Evolutionary conservation across 345 rosid species (phyloP).

Genomic region (Syzygium oleosum): DNA sequence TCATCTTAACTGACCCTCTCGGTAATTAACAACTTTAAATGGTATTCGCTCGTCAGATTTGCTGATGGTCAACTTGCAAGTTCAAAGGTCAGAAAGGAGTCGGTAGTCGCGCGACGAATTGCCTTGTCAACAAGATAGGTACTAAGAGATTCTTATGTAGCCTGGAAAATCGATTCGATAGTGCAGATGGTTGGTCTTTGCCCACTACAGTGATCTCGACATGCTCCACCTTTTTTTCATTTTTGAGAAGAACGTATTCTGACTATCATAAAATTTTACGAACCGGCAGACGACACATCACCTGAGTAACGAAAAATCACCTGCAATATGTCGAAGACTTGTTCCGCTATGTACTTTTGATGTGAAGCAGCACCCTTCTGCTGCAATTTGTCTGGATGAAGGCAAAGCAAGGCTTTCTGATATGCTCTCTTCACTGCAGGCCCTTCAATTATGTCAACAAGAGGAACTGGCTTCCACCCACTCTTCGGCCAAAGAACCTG

Average conservation of each 20-base stretch:
- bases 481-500: conserved; percentile 89
- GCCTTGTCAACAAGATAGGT: background rate
- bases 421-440: conserved; percentile 75
- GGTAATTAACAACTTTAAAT: background rate
- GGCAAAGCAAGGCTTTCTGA: conserved; percentile 77
- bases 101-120: background rate
- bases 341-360: conserved; percentile 67
- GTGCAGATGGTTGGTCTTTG: background rate
- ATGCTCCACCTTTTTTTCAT: background rate
- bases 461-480: conserved; percentile 88
- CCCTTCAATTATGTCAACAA: conserved; percentile 81
- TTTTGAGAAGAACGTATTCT: background rate
- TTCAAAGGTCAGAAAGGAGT: background rate
- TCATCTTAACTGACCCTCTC: background rate
- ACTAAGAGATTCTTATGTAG: background rate
- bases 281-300: background rate
- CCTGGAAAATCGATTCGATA: background rate
- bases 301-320: conserved; percentile 14
- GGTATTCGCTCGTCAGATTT: background rate
- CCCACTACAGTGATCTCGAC: background rate
- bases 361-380: conserved; percentile 69
- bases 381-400: conserved; percentile 94
- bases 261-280: background rate
- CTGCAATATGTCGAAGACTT: conserved; percentile 80
- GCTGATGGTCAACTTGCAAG: background rate